Evolutionary conservation across 2,329 filamentous ascomycete species (phyloP), one percentile per base, ranked within the genome.

Genomic region (Xylariales sp.): DNA sequence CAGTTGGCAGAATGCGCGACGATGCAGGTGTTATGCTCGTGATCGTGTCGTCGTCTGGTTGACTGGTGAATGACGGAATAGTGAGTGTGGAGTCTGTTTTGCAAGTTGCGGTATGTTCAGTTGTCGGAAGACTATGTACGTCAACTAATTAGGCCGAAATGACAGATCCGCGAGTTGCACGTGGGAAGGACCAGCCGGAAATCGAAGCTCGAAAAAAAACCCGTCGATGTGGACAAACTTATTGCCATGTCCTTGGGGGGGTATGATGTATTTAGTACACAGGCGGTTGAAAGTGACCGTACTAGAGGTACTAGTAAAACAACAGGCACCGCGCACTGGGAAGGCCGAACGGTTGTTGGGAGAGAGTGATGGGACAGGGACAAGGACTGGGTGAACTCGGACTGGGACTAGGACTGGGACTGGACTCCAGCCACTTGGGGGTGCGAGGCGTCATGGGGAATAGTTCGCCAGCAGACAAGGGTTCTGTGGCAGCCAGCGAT

Each of bases 181-280:
- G 10, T 18, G n/a, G 32, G 32, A 34, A 34, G 16, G 32, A 20
- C 32, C 32, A 34, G 32, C 32, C 32, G 32, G 21, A 25, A 21
- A 21, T 16, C 8, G 8, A n/a, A 16, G 35, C 18, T n/a, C 12
- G 22, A 38, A 8, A 20, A 34, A 9, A 10, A 34, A 10, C 15
- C 9, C 9, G 22, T 10, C 5, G 12, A 9, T 15, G 28, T 19
- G 12, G 32, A 16, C 29, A 22, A 21, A 39, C 29, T 39, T 31
- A 15, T 18, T 15, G 24, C 29, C 36, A 6, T 31, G 36, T 21
- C 36, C n/a, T 25, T 5, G 35, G 37, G 37, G 29, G 28, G 16
- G 16, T 40, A 40, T 32, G 38, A 40, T 40, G 38, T 40, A 40
- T 40, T 34, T 40, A 40, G 38, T 33, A 32, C 38, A 18, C 20